A percentile compares a stretch with the other conserved stretches of the same genome.
phyloP scores from a whole-genome alignment of 2,329 filamentous ascomycete species.

The Paraphaeosphaeria minitans region DNA sequence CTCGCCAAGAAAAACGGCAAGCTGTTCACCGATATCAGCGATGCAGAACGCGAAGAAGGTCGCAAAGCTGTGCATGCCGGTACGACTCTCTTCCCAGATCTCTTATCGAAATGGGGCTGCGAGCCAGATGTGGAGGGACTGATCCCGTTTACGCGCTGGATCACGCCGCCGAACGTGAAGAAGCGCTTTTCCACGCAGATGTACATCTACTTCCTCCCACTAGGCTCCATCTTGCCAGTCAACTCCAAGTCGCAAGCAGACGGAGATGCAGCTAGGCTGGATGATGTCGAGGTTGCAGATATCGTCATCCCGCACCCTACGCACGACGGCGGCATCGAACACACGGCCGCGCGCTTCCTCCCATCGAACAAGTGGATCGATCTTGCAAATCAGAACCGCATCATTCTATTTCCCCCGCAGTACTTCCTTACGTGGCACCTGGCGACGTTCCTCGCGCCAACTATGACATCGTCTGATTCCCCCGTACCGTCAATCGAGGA shows the following conservation, averaged over 20 bases:
- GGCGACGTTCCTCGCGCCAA: slow-evolving; percentile 56
- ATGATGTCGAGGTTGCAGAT: slow-evolving; percentile 45
- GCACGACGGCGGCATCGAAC: slow-evolving; percentile 70
- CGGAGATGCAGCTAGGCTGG: slow-evolving; percentile 33
- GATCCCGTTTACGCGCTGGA: slow-evolving; percentile 87
- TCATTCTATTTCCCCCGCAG: slow-evolving; percentile 91
- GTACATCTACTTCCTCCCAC: slow-evolving; percentile 89
- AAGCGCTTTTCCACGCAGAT: slow-evolving; percentile 93
- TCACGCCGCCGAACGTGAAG: slow-evolving; percentile 74
- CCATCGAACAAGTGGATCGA: slow-evolving; percentile 71
- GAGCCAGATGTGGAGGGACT: slow-evolving; percentile 70
- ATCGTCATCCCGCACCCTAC: slow-evolving; percentile 71
- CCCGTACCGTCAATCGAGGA: slow-evolving; percentile 40
- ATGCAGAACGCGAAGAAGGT: slow-evolving; percentile 66
- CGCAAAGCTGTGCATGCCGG: slow-evolving; percentile 72
- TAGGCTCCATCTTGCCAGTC: slow-evolving; percentile 45
- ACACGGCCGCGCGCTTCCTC: slow-evolving; percentile 79
- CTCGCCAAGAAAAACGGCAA: slow-evolving; percentile 65
- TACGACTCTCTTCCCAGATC: slow-evolving; percentile 68
- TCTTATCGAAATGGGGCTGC: slow-evolving; percentile 63
- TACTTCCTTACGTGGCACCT: slow-evolving; percentile 72
- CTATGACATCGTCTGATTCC: slow-evolving; percentile 24
- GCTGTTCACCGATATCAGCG: slow-evolving; percentile 64
- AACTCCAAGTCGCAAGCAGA: slow-evolving; percentile 18
- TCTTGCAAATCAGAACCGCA: slow-evolving; percentile 65